phyloP scores from a whole-genome alignment of 164 flowering plant genomes.

The Litsea cubeba region DNA sequence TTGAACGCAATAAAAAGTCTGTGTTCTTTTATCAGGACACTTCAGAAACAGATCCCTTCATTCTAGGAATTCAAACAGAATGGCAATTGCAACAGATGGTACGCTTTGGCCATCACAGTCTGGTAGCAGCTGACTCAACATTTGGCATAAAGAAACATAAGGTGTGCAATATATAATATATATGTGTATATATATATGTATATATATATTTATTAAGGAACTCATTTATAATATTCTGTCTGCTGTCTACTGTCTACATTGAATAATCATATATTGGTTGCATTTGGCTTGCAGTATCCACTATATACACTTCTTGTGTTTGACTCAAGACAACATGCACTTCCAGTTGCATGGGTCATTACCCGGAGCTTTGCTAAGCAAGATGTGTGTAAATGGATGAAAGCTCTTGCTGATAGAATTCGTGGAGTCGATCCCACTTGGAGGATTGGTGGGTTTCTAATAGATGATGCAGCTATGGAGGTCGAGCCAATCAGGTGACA shows the following conservation, averaged over 20 bases:
- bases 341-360: slow-evolving; percentile 92
- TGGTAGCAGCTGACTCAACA: slow-evolving; percentile 83
- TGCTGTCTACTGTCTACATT: no score
- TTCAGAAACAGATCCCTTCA: slow-evolving; percentile 68
- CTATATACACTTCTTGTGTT: slow-evolving; percentile 88
- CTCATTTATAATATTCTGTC: neutral
- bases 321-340: slow-evolving; percentile 93
- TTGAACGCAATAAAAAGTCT: slow-evolving; percentile 73
- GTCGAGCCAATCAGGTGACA: slow-evolving; percentile 83
- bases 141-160: slow-evolving; percentile 92
- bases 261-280: slow-evolving; percentile 1
- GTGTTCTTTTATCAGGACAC: slow-evolving; percentile 80
- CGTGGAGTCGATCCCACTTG: slow-evolving; percentile 58
- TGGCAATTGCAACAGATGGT: slow-evolving; percentile 98
- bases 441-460: slow-evolving; percentile 73
- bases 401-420: slow-evolving; percentile 66
- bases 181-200: neutral
- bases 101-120: slow-evolving; percentile 87
- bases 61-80: slow-evolving; percentile 93
- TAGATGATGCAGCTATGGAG: slow-evolving; percentile 97
- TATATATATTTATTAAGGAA: neutral
- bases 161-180: slow-evolving; percentile 30
- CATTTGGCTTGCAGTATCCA: slow-evolving; percentile 63
- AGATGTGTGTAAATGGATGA: slow-evolving; percentile 89
- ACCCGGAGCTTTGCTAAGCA: slow-evolving; percentile 67